Conservation (phyloP, 768 basidiomycete genomes). For the Lyophyllum semitale region DNA sequence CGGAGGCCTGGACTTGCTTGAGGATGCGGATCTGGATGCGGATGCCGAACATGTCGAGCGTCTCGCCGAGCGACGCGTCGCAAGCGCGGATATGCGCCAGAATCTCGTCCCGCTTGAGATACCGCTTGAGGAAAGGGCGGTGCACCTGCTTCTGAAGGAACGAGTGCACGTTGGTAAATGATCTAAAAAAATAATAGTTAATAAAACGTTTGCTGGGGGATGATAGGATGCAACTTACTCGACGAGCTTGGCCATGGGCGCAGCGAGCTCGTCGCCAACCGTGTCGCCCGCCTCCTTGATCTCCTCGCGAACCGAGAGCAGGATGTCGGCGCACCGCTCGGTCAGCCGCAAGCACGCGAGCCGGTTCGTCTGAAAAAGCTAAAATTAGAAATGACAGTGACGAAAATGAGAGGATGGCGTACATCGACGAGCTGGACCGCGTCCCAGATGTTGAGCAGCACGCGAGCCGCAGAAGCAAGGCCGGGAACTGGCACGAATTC, state of each 20-base stretch:
- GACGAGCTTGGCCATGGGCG: slow-evolving; percentile 52
- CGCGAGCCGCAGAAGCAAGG: slow-evolving; percentile 50
- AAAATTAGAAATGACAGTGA: neutral
- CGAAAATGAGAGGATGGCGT: slow-evolving; percentile 23
- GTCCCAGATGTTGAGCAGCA: slow-evolving; percentile 66
- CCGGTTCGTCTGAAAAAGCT: slow-evolving; percentile 61
- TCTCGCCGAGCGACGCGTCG: slow-evolving; percentile 56
- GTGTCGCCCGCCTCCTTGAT: slow-evolving; percentile 57
- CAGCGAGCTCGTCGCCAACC: slow-evolving; percentile 48
- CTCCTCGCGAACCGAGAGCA: slow-evolving; percentile 65
- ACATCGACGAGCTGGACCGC: slow-evolving; percentile 63
- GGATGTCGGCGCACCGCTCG: slow-evolving; percentile 69
- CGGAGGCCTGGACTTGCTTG: slow-evolving; percentile 44
- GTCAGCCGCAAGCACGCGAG: slow-evolving; percentile 70
- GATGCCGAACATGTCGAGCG: slow-evolving; percentile 59
- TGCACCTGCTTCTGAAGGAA: slow-evolving; percentile 62
- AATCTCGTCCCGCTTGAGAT: slow-evolving; percentile 74
- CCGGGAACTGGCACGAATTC: slow-evolving; percentile 58
- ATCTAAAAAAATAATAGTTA: slow-evolving; percentile 21
- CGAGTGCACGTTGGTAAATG: slow-evolving; percentile 44
- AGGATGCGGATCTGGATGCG: slow-evolving; percentile 59
- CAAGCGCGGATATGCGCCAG: slow-evolving; percentile 51
- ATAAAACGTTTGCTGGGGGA: neutral
- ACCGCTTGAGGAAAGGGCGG: slow-evolving; percentile 77
- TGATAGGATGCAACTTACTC: slow-evolving; percentile 37